Base-by-base conservation (phyloP, 768 basidiomycete genomes). In the Mycena vitilis region DNA sequence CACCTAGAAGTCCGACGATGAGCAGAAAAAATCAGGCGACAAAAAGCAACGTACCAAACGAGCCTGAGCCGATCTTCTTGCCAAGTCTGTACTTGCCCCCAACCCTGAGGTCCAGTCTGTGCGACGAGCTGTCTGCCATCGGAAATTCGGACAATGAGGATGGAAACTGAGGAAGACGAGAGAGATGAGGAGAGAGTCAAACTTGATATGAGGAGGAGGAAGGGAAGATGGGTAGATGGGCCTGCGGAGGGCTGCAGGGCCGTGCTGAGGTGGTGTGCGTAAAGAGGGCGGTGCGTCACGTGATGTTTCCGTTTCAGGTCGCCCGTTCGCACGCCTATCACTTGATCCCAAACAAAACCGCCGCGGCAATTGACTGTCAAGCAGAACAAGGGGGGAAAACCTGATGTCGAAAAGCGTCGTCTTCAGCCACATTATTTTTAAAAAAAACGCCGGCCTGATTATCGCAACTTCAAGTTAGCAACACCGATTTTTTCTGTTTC, bases 11-110 rank as follows among this genome's bases (percentile, higher is more conserved):
- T 25, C 16, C 51, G 55, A 47, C 49, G 66, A 67, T 75, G 25
- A 73, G 45, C 49, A 65, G 58, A 60, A 16, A 30, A 62, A 22
- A 37, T 34, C 37, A 44, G 34, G 64, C 25, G 55, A 1, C 37
- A 59, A 61, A 25, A 53, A 53, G 49, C 22, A 60, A 85, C 92
- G 77, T 75, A 97, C 96, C 95, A 76, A 99, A 98, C 52, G 96
- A 98, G 70, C 97, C 97, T 38, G 95, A 97, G 72, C 97, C 97
- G 76, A 99, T 98, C 92, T 98, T 98, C 88, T 98, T 98, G 69
- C 97, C 97, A 72, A 99, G 91, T 76, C 97, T 90, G 86, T 99
- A 98, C 83, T 99, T 95, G 76, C 94, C 94, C 74, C 94, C 94
- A 53, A 95, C 94, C 72, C 94, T 88, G 74, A 95, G 90, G 83